These are phyloP conservation scores for Mrakia hoshinonis DNA, from an alignment of 768 basidiomycete genomes.

Conservation along the genomic window DNA sequence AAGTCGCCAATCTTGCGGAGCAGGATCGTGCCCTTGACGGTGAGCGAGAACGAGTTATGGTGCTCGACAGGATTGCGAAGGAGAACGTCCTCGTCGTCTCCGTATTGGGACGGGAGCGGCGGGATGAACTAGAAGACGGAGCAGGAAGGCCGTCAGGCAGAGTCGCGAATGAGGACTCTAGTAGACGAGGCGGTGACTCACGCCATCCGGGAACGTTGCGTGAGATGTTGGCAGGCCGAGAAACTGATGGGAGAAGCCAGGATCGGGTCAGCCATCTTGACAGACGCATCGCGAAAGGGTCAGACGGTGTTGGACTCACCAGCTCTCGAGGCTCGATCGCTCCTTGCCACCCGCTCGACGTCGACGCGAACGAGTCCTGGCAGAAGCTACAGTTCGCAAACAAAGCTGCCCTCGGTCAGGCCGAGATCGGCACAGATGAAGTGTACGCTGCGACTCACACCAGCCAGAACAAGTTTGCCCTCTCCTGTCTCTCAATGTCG, in stretches of 20 bases:
- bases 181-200: background rate
- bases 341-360: background rate
- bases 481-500: background rate
- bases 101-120: background rate
- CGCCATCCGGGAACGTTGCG: background rate
- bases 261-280: background rate
- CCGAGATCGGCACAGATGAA: background rate
- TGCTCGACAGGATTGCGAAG: background rate
- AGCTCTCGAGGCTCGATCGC: background rate
- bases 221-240: conserved; percentile 1
- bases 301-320: background rate
- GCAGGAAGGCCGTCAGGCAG: background rate
- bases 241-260: background rate
- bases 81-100: conserved; percentile 3
- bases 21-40: background rate
- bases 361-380: background rate
- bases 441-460: background rate
- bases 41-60: background rate
- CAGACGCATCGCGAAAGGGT: background rate
- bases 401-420: background rate
- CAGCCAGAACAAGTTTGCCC: background rate
- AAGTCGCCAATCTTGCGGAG: background rate
- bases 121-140: background rate
- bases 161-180: background rate
- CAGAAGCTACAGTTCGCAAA: background rate